phyloP scores from a whole-genome alignment of 2,329 filamentous ascomycete genomes.

The Fusarium siculi region DNA sequence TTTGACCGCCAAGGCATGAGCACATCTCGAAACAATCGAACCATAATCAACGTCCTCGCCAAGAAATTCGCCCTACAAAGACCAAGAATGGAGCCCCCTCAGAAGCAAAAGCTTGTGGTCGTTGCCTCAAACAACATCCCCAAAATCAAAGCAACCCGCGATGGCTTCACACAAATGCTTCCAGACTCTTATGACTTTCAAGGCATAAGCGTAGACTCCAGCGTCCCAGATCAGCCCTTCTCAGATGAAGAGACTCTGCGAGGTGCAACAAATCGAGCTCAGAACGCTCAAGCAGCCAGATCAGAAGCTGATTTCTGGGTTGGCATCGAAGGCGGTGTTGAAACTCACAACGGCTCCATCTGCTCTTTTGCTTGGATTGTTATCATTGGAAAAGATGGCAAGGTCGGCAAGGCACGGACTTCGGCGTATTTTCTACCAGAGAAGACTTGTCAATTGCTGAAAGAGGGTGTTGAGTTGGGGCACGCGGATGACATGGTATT shows the following conservation, averaged over 20 bases:
- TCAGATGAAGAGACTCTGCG: conserved; percentile 52
- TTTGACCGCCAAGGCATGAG: neutral
- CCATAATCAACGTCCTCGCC: neutral
- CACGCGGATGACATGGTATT: conserved; percentile 54
- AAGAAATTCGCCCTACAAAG: neutral
- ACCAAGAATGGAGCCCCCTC: neutral
- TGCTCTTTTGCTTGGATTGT: conserved; percentile 56
- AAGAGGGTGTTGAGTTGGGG: conserved; percentile 52
- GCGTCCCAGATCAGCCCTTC: conserved; percentile 54
- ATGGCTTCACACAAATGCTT: conserved; percentile 52
- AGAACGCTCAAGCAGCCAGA: conserved; percentile 44
- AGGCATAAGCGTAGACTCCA: conserved; percentile 50
- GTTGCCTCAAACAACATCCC: conserved; percentile 54
- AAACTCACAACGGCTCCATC: conserved; percentile 43
- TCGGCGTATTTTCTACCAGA: conserved; percentile 51
- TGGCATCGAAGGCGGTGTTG: conserved; percentile 55
- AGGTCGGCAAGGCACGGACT: conserved; percentile 52
- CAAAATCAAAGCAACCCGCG: conserved; percentile 51
- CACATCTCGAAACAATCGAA: neutral
- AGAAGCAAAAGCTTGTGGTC: conserved; percentile 34
- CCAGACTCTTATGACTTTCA: conserved; percentile 43
- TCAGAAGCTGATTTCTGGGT: conserved; percentile 53
- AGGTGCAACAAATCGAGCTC: conserved; percentile 52
- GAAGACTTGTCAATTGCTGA: conserved; percentile 50
- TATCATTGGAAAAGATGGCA: conserved; percentile 44